Percentiles rank a stretch among this genome's conserved stretches.
Conservation (phyloP, 1,139 yeast genomes). For the Geotrichum phurueaensis region DNA sequence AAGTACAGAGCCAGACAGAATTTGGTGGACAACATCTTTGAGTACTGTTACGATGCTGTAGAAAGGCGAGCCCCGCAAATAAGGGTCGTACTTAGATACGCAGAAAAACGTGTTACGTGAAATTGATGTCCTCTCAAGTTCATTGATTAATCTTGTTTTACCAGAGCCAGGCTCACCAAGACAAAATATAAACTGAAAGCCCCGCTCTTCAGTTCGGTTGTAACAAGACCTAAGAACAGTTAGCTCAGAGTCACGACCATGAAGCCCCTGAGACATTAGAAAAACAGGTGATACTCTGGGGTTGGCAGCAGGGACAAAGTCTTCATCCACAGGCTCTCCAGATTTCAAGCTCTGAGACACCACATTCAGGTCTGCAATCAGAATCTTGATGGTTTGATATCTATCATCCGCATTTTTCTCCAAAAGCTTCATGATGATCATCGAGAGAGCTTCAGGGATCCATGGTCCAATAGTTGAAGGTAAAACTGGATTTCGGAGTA, state of each 20-base stretch:
- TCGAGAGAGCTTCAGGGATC: slow-evolving; percentile 40
- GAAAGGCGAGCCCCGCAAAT: slow-evolving; percentile 35
- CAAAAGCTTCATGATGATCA: slow-evolving; percentile 42
- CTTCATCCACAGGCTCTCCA: slow-evolving; percentile 21
- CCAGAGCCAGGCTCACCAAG: slow-evolving; percentile 48
- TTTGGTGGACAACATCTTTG: slow-evolving; percentile 41
- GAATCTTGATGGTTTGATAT: slow-evolving; percentile 38
- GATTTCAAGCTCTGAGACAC: slow-evolving; percentile 24
- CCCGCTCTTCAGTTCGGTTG: slow-evolving; percentile 26
- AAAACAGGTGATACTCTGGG: slow-evolving; percentile 27
- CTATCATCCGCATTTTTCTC: slow-evolving; percentile 44
- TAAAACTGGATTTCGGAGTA: slow-evolving; percentile 41
- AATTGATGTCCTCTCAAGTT: slow-evolving; percentile 39
- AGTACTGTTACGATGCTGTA: slow-evolving; percentile 38
- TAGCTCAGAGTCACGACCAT: slow-evolving; percentile 39
- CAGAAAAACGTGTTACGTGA: slow-evolving; percentile 41
- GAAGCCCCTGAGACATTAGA: slow-evolving; percentile 34
- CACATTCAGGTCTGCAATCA: slow-evolving; percentile 40
- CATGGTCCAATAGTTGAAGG: slow-evolving; percentile 39
- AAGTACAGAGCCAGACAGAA: slow-evolving; percentile 40
- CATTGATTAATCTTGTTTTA: slow-evolving; percentile 44
- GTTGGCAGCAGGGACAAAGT: slow-evolving; percentile 24
- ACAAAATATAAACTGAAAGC: slow-evolving; percentile 38
- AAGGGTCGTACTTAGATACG: slow-evolving; percentile 41
- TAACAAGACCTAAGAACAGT: slow-evolving; percentile 31